Evolutionary conservation across 805 yeast species (phyloP), one percentile per base, ranked within the genome.

Genomic region (Yamadazyma philogaea): DNA sequence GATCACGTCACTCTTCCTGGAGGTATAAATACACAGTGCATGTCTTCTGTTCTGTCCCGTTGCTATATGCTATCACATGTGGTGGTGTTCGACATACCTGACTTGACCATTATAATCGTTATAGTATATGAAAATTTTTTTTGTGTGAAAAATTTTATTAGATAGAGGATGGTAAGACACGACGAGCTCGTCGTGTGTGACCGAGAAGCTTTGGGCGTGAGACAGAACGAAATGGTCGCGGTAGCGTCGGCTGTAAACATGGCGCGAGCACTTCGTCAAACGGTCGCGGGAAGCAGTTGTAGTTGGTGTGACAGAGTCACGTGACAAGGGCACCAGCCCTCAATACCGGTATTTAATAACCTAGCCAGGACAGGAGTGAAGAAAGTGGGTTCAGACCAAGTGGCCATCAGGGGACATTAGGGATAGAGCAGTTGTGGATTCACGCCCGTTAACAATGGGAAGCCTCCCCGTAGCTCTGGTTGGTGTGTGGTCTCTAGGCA

Each of bases 41-140:
- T 21, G 8, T 34, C 6, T 19, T 4, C 15, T 34, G 7, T 21
- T 21, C 16, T 34, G 10, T 34, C 18, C 7, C 18, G n/a, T 14
- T n/a, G 33, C 15, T 4, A 30, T 30, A 3, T 16, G 18, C 15
- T 30, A 30, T 30, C 33, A 15, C 18, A 11, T 11, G 10, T 24
- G 28, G 28, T 24, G 40, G 15, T 34, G 17, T 28, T 28, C 22
- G 24, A 78, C 83, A 72, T 78, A 78, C 83, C 84, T 64, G 82
- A 75, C 69, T 72, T 78, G 75, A 79, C 82, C 84, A 79, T 79
- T 71, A 58, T 70, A 56, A 17, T 21, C 33, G 40, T 30, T 46
- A 30, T 36, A 28, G 30, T 34, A 34, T 15, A 36, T 37, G 45
- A 34, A 42, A 37, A 37, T 31, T 42, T 42, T 42, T 41, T 42